Evolutionary conservation across 495 filamentous ascomycete species (phyloP).

Genomic region (Lepraria neglecta): DNA sequence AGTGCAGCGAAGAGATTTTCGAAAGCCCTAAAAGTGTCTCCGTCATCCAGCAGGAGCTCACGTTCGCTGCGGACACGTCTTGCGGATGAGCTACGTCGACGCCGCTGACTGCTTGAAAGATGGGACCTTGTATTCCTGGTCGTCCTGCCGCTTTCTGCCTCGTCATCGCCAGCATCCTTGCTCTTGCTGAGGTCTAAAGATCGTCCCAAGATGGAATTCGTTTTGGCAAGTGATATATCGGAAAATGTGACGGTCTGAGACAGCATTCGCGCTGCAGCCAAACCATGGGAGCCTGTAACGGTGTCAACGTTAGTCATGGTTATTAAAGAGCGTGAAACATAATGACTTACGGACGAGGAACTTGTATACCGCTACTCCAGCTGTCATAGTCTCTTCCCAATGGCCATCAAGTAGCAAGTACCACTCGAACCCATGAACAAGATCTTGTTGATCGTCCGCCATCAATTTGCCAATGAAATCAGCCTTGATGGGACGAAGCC

Average conservation of each 20-base stretch:
- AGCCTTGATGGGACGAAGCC: constrained; percentile 40
- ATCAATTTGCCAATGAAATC: constrained; percentile 61
- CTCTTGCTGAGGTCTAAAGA: constrained; percentile 21
- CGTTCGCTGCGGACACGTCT: constrained; percentile 15
- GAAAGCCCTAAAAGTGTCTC: constrained; percentile 64
- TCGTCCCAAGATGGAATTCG: constrained; percentile 22
- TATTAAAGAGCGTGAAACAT: neutral
- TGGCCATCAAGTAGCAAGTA: constrained; percentile 63
- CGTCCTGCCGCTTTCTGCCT: neutral
- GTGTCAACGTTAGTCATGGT: neutral
- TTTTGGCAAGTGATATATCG: constrained; percentile 31
- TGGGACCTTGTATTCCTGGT: constrained; percentile 4
- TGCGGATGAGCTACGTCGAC: constrained; percentile 7
- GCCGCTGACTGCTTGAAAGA: constrained; percentile 9
- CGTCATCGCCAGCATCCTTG: constrained; percentile 17
- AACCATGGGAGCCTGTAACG: constrained; percentile 19
- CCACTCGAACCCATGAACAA: constrained; percentile 84
- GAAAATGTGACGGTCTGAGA: constrained; percentile 43
- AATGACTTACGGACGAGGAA: constrained; percentile 58
- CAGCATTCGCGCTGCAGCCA: constrained; percentile 62
- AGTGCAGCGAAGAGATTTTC: constrained; percentile 62
- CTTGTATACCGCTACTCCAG: constrained; percentile 63
- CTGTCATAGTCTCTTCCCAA: constrained; percentile 62
- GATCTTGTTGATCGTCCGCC: constrained; percentile 55
- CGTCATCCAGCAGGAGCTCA: constrained; percentile 43